These are phyloP conservation scores for Cladorrhinum sp. DNA, from an alignment of 2,329 filamentous ascomycete genomes.

Conservation along the genomic window DNA sequence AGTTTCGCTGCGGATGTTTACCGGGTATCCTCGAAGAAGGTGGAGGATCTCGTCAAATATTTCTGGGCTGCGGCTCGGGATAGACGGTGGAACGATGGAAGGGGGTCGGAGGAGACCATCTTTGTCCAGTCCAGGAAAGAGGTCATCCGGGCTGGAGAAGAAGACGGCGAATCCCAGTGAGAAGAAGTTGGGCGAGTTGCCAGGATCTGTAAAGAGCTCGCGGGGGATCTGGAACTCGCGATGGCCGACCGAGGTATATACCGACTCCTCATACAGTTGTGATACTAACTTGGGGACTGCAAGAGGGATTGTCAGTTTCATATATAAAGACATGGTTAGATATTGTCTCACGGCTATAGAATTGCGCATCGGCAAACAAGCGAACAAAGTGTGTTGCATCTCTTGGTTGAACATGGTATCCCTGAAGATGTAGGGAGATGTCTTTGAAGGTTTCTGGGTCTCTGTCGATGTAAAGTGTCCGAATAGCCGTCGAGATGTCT, in stretches of 20 bases:
- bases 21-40: constrained; percentile 76
- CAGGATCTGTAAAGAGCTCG: constrained; percentile 78
- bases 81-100: constrained; percentile 76
- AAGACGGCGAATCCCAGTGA: constrained; percentile 85
- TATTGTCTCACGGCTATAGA: constrained; percentile 69
- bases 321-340: not conserved
- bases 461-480: constrained; percentile 91
- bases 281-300: constrained; percentile 83
- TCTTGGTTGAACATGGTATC: constrained; percentile 79
- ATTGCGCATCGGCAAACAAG: constrained; percentile 90
- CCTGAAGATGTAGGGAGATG: constrained; percentile 86
- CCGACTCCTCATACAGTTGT: constrained; percentile 85
- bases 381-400: constrained; percentile 87
- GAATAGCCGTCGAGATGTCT: constrained; percentile 50
- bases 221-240: constrained; percentile 86
- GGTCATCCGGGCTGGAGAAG: constrained; percentile 74
- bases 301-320: constrained; percentile 4
- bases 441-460: constrained; percentile 86
- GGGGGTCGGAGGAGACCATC: constrained; percentile 79
- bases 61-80: constrained; percentile 78
- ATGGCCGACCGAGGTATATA: constrained; percentile 87
- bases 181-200: constrained; percentile 95
- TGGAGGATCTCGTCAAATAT: constrained; percentile 80
- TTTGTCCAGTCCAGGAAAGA: constrained; percentile 82
- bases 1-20: constrained; percentile 70